Base-by-base conservation (phyloP, 2,329 filamentous ascomycete species). In the Cordyceps cicadae region DNA sequence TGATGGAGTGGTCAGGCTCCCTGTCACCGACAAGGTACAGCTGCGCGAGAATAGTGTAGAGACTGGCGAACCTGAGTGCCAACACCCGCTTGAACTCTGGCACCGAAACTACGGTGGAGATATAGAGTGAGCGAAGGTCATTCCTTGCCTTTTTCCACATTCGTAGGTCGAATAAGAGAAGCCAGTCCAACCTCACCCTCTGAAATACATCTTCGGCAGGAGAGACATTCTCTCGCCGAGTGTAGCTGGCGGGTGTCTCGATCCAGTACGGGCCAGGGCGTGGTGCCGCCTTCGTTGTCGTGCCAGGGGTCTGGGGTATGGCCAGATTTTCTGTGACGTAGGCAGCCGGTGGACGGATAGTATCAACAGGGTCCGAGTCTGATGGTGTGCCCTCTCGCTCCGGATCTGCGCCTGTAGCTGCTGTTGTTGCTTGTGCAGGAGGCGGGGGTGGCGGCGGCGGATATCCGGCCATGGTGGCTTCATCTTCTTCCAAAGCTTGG, bases 1-100 rank as follows among this genome's bases (percentile, higher is more conserved):
- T 96, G 70, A 99, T 97, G 12, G 93, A 97, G 73, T 97, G 93
- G 69, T 99, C 94, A 2, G 94, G 94, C 72, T 99, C 94, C 64
- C 94, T 83, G 70, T 99, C 94, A 15, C 93, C 93, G 65, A 99
- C 94, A 34, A 99, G 83, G 71, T 97, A 99, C 3, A 99, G 79
- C 71, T 99, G 93, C 5, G 94, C 92, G 53, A 99, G 77, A 2
- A 89, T 90, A 1, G 94, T 97, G 74, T 99, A 99, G 3, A 99
- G 80, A 0, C 92, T 93, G 58, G 95, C 91, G 71, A 99, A 95
- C n/a, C 94, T 86, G 49, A 99, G 79, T 2, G 93, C 92, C 60
- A 99, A 80, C 11, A 99, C 86, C 21, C 93, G 87, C 76, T 99
- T 99, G 81, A 99, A 99, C 70, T 96, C 85, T 5, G 94, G 93